These are phyloP conservation scores for Aspergillus indologenus DNA, from an alignment of 495 filamentous ascomycete genomes.

Conservation along the genomic window DNA sequence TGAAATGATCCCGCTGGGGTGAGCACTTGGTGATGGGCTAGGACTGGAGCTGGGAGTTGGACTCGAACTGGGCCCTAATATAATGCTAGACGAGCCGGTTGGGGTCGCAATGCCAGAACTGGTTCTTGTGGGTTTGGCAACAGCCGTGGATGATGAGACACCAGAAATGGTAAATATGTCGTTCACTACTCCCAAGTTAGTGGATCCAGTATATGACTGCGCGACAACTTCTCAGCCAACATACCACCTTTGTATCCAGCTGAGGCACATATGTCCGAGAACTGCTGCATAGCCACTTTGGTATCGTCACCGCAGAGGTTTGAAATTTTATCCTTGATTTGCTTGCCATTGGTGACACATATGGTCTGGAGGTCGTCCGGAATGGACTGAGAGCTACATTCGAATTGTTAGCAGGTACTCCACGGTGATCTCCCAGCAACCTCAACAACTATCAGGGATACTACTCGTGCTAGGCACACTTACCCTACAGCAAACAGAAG, in stretches of 20 bases:
- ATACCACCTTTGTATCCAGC: constrained; percentile 38
- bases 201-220: background rate
- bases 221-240: constrained; percentile 1
- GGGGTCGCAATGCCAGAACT: constrained; percentile 23
- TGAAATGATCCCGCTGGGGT: constrained; percentile 12
- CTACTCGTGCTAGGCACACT: constrained; percentile 2
- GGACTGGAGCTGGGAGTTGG: constrained; percentile 9
- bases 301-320: constrained; percentile 29
- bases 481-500: constrained; percentile 39
- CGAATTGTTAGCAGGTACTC: constrained; percentile 25
- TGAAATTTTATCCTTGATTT: constrained; percentile 29
- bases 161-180: constrained; percentile 9
- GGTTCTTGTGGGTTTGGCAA: constrained; percentile 17
- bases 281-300: constrained; percentile 32
- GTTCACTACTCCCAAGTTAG: constrained; percentile 3
- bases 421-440: background rate
- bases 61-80: constrained; percentile 12
- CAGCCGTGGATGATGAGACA: constrained; percentile 15
- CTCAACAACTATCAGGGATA: background rate
- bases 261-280: constrained; percentile 29
- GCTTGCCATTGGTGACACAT: constrained; percentile 30
- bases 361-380: constrained; percentile 31
- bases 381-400: constrained; percentile 21
- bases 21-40: constrained; percentile 11
- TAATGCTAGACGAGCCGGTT: constrained; percentile 14